Percentiles rank a stretch among this genome's conserved stretches.
These are phyloP conservation scores for Andrographis paniculata DNA, from an alignment of 305 asterid genomes.

Conservation along the genomic window DNA sequence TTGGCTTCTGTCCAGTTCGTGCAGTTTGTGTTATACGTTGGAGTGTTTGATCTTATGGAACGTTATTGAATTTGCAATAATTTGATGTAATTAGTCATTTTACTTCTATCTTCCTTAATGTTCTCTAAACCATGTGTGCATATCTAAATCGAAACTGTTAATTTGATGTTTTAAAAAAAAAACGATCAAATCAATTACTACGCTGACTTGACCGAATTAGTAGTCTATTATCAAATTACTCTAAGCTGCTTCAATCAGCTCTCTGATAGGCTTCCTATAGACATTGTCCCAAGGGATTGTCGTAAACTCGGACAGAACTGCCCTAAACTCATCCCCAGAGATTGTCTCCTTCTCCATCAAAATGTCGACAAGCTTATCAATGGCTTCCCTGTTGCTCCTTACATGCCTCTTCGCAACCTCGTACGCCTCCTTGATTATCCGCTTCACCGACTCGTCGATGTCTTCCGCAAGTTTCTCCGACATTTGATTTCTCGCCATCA, in stretches of 20 bases:
- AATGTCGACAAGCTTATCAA: constrained; percentile 51
- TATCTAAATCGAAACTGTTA: too few relatives aligned
- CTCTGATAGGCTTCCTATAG: constrained; percentile 26
- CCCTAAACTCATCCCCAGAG: constrained; percentile 58
- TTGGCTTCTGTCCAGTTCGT: too few relatives aligned
- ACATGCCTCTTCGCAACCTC: constrained; percentile 47
- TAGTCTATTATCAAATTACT: too few relatives aligned
- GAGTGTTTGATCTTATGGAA: too few relatives aligned
- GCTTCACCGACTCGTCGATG: constrained; percentile 39
- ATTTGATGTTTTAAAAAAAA: too few relatives aligned
- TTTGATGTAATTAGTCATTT: too few relatives aligned
- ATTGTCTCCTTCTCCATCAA: constrained; percentile 56
- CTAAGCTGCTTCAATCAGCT: constrained; percentile 48
- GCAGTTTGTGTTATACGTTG: too few relatives aligned
- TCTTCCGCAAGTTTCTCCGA: constrained; percentile 68
- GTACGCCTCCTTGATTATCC: constrained; percentile 34
- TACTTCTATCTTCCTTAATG: too few relatives aligned
- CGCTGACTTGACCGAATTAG: too few relatives aligned
- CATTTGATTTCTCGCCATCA: constrained; percentile 59
- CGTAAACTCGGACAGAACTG: constrained; percentile 41
- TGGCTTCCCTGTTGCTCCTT: constrained; percentile 44
- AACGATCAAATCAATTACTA: too few relatives aligned
- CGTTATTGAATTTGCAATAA: too few relatives aligned
- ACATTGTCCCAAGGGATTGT: constrained; percentile 37
- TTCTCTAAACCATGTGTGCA: too few relatives aligned